A percentile compares a stretch with the other conserved stretches of the same genome.
Conservation (phyloP, 2,329 filamentous ascomycete species). For the Pezicula rhizophila region DNA sequence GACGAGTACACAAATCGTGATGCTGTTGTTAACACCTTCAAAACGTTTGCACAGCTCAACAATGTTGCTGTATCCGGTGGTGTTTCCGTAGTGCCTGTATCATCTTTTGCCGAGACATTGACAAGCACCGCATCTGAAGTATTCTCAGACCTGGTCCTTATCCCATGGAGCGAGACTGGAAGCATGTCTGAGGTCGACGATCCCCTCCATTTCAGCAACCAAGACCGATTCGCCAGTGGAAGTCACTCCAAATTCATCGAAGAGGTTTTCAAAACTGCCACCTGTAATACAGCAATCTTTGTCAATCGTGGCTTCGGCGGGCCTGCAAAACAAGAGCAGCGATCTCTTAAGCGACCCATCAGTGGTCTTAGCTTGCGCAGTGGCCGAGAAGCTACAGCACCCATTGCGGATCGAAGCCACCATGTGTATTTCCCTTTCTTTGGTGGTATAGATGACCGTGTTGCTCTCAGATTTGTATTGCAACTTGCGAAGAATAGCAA, state of each 20-base stretch:
- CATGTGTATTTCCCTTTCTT: conserved; percentile 86
- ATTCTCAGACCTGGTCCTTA: conserved; percentile 66
- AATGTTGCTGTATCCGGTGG: conserved; percentile 78
- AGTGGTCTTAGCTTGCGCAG: conserved; percentile 56
- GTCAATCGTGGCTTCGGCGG: conserved; percentile 67
- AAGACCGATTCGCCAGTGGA: conserved; percentile 52
- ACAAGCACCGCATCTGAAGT: conserved; percentile 64
- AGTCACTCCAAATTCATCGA: conserved; percentile 71
- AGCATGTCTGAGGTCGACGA: conserved; percentile 57
- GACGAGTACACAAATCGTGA: conserved; percentile 69
- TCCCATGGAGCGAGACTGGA: conserved; percentile 85
- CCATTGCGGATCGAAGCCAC: conserved; percentile 63
- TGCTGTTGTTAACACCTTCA: conserved; percentile 86
- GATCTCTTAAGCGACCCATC: conserved; percentile 35
- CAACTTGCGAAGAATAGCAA: conserved; percentile 76
- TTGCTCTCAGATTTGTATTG: conserved; percentile 73
- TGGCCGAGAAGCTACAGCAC: conserved; percentile 49
- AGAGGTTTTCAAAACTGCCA: conserved; percentile 54
- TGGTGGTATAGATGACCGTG: conserved; percentile 74
- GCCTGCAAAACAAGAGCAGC: conserved; percentile 33
- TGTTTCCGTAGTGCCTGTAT: conserved; percentile 72
- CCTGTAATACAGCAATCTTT: conserved; percentile 69
- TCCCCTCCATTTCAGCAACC: conserved; percentile 39
- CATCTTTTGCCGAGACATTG: conserved; percentile 73
- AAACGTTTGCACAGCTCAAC: conserved; percentile 78